Conservation (phyloP, 2,329 filamentous ascomycete species). For the Nigrospora osmanthi region DNA sequence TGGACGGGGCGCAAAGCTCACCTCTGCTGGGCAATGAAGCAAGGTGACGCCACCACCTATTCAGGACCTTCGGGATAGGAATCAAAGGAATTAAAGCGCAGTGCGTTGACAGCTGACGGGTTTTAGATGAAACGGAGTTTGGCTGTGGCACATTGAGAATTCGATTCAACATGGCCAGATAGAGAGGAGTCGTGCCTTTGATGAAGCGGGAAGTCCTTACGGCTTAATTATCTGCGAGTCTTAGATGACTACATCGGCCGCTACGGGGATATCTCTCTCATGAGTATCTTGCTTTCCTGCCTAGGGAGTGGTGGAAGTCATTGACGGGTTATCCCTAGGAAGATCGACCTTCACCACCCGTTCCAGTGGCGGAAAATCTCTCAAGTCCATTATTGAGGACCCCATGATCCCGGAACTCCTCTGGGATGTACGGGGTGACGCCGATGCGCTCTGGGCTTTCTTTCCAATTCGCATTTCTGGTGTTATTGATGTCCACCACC, state of each 20-base stretch:
- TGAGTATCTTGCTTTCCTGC: constrained; percentile 10
- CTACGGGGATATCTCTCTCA: constrained; percentile 10
- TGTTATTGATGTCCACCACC: constrained; percentile 19
- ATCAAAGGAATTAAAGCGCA: too few relatives aligned
- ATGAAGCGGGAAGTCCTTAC: too few relatives aligned
- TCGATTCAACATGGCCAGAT: too few relatives aligned
- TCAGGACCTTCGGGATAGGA: too few relatives aligned
- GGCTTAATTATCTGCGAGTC: too few relatives aligned
- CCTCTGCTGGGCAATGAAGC: too few relatives aligned
- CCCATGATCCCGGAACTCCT: constrained; percentile 10
- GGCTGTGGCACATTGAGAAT: too few relatives aligned
- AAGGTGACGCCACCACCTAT: too few relatives aligned
- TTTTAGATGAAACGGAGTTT: too few relatives aligned
- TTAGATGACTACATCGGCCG: constrained; percentile 11
- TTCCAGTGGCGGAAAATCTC: constrained; percentile 3
- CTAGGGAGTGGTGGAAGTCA: constrained; percentile 1
- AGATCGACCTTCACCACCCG: constrained; percentile 8
- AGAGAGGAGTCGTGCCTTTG: too few relatives aligned
- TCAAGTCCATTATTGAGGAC: constrained; percentile 11
- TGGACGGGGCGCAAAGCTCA: too few relatives aligned
- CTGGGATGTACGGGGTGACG: constrained; percentile 18
- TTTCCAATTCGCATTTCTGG: constrained; percentile 13
- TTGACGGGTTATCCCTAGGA: constrained; percentile 14
- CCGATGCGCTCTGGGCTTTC: constrained; percentile 17
- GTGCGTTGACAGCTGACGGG: too few relatives aligned